Evolutionary conservation across 768 basidiomycete genomes (phyloP), one percentile per base, ranked within the genome.

Genomic region (Gymnopilus dilepis): DNA sequence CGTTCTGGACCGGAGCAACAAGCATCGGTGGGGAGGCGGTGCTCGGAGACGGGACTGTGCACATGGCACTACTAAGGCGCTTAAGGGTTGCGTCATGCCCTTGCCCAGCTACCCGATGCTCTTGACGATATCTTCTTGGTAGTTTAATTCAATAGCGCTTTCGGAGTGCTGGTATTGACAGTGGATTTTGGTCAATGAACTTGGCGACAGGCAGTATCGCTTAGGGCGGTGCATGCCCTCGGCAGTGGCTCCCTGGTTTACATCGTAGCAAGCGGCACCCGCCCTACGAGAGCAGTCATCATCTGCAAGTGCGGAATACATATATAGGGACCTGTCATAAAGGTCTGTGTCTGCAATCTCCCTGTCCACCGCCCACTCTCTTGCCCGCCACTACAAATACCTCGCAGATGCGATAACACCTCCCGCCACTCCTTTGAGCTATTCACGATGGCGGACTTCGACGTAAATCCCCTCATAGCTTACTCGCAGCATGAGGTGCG

Each of bases 401-500:
- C 37, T 34, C 41, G 19, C n/a, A 30, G n/a, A 33, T 33, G 33
- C 61, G 24, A 42, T 22, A 31, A 24, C 26, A 24, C 5, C 33
- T 52, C 51, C 40, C 37, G 38, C 50, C 26, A 19, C 42, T 42
- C 38, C 42, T 53, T 58, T n/a, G 26, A 45, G 38, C 28, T 22
- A 57, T 34, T 41, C 9, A 31, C 62, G 7, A 65, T 19, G 83
- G 78, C 69, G n/a, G 48, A 63, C 42, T 66, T 73, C 48, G 59
- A 50, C 41, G 73, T 81, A 26, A 74, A 81, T 61, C 72, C 71
- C 2, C 72, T 79, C 45, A 74, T 83, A 11, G 64, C 67, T 28
- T 80, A 80, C 65, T 76, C 76, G 6, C 79, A 80, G 62, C 67
- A 76, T 64, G 60, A 67, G 34, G 57, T 68, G 1, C 70, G 77